Evolutionary conservation across 2,329 filamentous ascomycete genomes (phyloP), one percentile per base, ranked within the genome.

Genomic region (Penicillium hordei): DNA sequence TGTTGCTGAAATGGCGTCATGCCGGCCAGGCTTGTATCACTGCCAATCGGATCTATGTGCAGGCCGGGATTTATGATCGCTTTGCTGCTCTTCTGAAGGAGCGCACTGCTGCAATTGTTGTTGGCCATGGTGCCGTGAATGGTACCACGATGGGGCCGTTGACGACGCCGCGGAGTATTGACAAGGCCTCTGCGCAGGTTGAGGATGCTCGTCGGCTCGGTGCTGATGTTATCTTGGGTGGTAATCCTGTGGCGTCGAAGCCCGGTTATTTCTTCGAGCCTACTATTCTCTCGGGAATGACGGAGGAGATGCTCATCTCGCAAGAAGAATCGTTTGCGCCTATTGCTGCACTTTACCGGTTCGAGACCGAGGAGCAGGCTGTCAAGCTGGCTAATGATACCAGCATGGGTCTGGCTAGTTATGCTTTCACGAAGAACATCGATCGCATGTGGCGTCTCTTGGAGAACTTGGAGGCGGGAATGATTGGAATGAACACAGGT

Each of bases 241-340:
- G 84, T 1, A 69, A 70, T 7, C 69, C 74, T 0, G 71, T 76
- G 12, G 70, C 77, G 12, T 79, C 78, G 1, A 81, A 81, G n/a
- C 81, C 81, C 57, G 83, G 84, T 59, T 90, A 87, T 73, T 91
- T 89, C 78, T 89, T 89, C 72, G 81, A 88, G 68, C 87, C 86
- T 1, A 89, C 87, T 0, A 82, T 89, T 55, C 81, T 90, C 40
- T 81, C 81, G 0, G 81, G 82, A 5, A 83, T 86, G 60, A 85
- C 79, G 7, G 73, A 78, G 10, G 79, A 85, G 2, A 88, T 89
- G 85, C 63, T 78, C 31, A 78, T 83, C 38, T 79, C 77, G 2
- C 74, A 77, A 0, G 86, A 89, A 64, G 87, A 89, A 73, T 84
- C 82, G 0, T 89, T 90, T 65, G 86, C 84, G 0, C 87, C 87